phyloP scores from a whole-genome alignment of 2,329 filamentous ascomycete species.

The Chaetomium strumarium region DNA sequence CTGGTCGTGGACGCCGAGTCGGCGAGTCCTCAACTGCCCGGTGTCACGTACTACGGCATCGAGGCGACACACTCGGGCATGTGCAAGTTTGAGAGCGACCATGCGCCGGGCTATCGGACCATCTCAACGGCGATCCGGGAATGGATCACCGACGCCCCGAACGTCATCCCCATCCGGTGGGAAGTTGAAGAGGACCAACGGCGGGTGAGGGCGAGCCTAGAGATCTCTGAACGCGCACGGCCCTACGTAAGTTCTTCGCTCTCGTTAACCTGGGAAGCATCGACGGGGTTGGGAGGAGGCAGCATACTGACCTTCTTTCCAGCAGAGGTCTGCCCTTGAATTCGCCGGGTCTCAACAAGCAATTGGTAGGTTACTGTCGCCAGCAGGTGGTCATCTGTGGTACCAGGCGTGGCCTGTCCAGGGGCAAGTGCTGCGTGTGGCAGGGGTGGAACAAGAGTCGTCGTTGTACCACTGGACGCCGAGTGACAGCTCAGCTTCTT shows the following conservation, averaged over 20 bases:
- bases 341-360: conserved; percentile 8
- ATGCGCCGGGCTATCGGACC: conserved; percentile 58
- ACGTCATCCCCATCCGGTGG: conserved; percentile 53
- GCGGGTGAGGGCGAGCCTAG: conserved; percentile 37
- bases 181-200: conserved; percentile 52
- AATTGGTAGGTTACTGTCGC: conserved; percentile 20
- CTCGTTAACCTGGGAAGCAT: too few species aligned
- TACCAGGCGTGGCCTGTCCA: background rate
- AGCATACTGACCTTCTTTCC: background rate
- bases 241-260: conserved; percentile 31
- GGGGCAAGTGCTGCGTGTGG: background rate
- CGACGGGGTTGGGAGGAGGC: too few species aligned
- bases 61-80: conserved; percentile 66
- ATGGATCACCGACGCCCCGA: conserved; percentile 49
- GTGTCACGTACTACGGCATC: conserved; percentile 68
- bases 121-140: conserved; percentile 44
- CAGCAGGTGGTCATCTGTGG: background rate
- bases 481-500: background rate
- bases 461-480: conserved; percentile 5
- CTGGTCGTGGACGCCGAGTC: conserved; percentile 66
- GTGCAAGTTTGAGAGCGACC: conserved; percentile 63
- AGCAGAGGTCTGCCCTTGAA: conserved; percentile 6
- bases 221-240: conserved; percentile 41
- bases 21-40: conserved; percentile 62
- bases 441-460: conserved; percentile 14